Base-by-base conservation (phyloP, 2,329 filamentous ascomycete genomes). In the Phialemoniopsis sp. region DNA sequence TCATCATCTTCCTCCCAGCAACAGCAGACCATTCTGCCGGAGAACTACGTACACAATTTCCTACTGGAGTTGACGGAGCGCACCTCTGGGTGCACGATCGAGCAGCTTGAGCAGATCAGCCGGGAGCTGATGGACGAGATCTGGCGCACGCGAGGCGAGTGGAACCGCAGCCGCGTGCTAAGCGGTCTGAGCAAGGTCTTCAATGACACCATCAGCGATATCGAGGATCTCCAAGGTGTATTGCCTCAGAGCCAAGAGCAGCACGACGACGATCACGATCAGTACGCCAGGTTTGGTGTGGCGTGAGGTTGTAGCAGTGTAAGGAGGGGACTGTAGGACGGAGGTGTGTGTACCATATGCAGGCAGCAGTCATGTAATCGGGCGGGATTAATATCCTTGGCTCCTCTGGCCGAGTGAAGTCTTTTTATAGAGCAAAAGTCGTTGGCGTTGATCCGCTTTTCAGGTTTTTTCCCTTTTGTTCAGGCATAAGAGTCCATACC, bases 31-130 rank as follows among this genome's bases (percentile, higher is more conserved):
- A 60, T 73, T 29, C 47, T 73, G 4, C 59, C 71, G 21, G 69
- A 75, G 12, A 54, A 54, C 0, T 68, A 76, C 21, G 67, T 89
- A 17, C 60, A 67, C 3, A 58, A 67, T 7, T 73, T 94, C 40
- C 72, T 89, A 41, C 58, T 70, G 1, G 70, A 79, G 29, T 67
- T 95, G 28, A 81, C 83, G 0, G 64, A 76, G 19, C 70, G 73
- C 33, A 91, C 87, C 3, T 82, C 79, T 15, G 88, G 87, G 1
- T 87, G 87, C 59, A 87, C 84, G 0, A 87, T 98, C 38, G 93
- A 98, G 64, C 91, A 98, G 60, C 69, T 98, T 15, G 91, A 97
- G 68, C 91, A 97, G 62, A 83, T 96, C 58, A 90, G 90, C 59
- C 84, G 89, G 8, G 81, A 85, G 49, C 69, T 97, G 46, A 97